These are phyloP conservation scores for Nicotiana tabacum DNA, from an alignment of 257 asterid species.

Conservation along the genomic window DNA sequence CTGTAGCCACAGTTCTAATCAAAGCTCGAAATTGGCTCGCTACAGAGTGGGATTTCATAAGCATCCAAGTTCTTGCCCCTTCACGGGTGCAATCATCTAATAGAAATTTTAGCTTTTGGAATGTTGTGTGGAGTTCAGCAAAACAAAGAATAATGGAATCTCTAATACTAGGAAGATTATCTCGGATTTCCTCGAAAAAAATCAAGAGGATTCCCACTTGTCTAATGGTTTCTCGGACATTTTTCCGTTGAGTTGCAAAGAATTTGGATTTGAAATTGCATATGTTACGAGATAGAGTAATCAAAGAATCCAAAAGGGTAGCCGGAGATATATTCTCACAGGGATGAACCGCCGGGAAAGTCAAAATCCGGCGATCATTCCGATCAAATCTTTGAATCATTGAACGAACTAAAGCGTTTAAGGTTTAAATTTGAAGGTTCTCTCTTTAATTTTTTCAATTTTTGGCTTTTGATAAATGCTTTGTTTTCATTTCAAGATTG, in stretches of 20 bases:
- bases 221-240: constrained; percentile 56
- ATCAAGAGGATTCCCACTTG: constrained; percentile 50
- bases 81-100: constrained; percentile 58
- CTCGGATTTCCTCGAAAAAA: constrained; percentile 55
- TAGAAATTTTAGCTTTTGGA: constrained; percentile 48
- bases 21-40: constrained; percentile 39
- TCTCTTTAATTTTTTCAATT: neutral
- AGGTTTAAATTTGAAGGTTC: neutral
- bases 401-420: neutral
- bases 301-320: constrained; percentile 52
- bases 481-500: neutral
- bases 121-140: constrained; percentile 60
- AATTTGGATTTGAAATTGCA: constrained; percentile 29
- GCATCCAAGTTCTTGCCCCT: constrained; percentile 43
- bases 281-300: constrained; percentile 35
- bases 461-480: neutral
- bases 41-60: constrained; percentile 55
- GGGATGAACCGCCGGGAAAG: constrained; percentile 65
- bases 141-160: constrained; percentile 44
- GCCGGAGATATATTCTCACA: constrained; percentile 52
- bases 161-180: constrained; percentile 5
- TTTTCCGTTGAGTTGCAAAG: constrained; percentile 44
- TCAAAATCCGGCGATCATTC: constrained; percentile 57
- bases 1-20: constrained; percentile 45
- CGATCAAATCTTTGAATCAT: constrained; percentile 41